phyloP scores from a whole-genome alignment of 2,329 filamentous ascomycete genomes.

The Dactylella cylindrospora region DNA sequence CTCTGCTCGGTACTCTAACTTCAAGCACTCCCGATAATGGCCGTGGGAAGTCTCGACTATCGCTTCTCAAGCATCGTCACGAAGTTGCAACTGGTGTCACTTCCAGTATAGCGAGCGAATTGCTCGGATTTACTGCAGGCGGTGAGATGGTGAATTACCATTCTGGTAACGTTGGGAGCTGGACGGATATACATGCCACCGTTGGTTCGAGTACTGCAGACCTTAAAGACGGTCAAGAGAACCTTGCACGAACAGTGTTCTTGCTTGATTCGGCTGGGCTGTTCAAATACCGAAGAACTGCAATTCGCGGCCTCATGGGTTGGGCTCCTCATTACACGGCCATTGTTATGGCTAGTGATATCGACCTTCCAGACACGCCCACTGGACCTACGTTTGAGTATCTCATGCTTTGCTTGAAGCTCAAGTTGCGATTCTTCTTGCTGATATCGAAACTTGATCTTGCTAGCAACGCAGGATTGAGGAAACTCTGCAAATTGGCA shows the following conservation, averaged over 20 bases:
- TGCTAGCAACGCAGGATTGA: conserved; percentile 71
- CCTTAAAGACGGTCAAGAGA: conserved; percentile 29
- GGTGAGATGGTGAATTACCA: conserved; percentile 75
- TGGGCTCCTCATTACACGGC: conserved; percentile 95
- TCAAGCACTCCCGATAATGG: conserved; percentile 90
- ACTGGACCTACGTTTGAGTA: conserved; percentile 57
- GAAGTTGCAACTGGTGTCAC: conserved; percentile 90
- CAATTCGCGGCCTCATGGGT: conserved; percentile 83
- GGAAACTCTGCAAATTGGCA: conserved; percentile 70
- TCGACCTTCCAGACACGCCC: conserved; percentile 67
- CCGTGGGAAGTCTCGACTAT: conserved; percentile 82
- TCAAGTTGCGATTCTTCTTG: conserved; percentile 75
- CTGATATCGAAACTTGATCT: conserved; percentile 90
- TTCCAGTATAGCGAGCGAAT: conserved; percentile 89
- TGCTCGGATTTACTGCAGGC: conserved; percentile 74
- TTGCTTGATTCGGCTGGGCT: conserved; percentile 91
- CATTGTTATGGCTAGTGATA: conserved; percentile 81
- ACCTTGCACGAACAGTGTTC: conserved; percentile 75
- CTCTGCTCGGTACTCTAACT: conserved; percentile 80
- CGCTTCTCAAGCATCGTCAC: conserved; percentile 86
- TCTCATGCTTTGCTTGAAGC: conserved; percentile 78
- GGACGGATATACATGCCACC: conserved; percentile 87
- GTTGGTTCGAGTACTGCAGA: conserved; percentile 54
- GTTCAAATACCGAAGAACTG: conserved; percentile 83
- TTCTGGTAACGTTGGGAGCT: conserved; percentile 81